Evolutionary conservation across 2,329 filamentous ascomycete genomes (phyloP).

Genomic region (Pezicula carpinea): DNA sequence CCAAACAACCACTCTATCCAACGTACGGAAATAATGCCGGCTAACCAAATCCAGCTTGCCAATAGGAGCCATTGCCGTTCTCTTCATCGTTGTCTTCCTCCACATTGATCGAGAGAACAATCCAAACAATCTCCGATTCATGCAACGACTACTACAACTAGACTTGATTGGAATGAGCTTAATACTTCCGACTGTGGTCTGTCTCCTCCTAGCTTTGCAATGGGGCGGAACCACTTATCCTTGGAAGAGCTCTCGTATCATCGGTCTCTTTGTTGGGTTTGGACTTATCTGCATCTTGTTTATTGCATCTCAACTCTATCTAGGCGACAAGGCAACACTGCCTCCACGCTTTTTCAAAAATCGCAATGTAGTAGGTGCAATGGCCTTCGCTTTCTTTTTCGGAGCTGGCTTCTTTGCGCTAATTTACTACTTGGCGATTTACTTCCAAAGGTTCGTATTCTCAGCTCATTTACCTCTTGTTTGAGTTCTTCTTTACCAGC

Average conservation of each 20-base stretch:
- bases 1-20: background rate
- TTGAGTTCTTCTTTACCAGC: too few species aligned
- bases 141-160: conserved; percentile 23
- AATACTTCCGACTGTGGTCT: conserved; percentile 32
- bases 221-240: conserved; percentile 34
- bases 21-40: background rate
- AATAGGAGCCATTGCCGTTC: conserved; percentile 33
- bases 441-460: conserved; percentile 24
- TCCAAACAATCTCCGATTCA: conserved; percentile 17
- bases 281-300: conserved; percentile 27
- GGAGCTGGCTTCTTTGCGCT: conserved; percentile 25
- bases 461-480: too few species aligned
- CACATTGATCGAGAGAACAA: conserved; percentile 34
- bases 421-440: conserved; percentile 28
- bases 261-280: conserved; percentile 30
- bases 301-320: conserved; percentile 27
- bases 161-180: conserved; percentile 31
- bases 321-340: conserved; percentile 29
- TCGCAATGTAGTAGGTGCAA: conserved; percentile 15
- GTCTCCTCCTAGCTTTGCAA: conserved; percentile 34
- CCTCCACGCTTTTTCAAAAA: conserved; percentile 32
- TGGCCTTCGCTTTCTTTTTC: conserved; percentile 19
- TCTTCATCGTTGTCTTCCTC: conserved; percentile 35
- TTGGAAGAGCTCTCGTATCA: conserved; percentile 30
- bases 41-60: conserved; percentile 12